Percentiles rank a stretch among this genome's conserved stretches.
These are phyloP conservation scores for Botrytis elliptica DNA, from an alignment of 2,329 filamentous ascomycete species.

Conservation along the genomic window DNA sequence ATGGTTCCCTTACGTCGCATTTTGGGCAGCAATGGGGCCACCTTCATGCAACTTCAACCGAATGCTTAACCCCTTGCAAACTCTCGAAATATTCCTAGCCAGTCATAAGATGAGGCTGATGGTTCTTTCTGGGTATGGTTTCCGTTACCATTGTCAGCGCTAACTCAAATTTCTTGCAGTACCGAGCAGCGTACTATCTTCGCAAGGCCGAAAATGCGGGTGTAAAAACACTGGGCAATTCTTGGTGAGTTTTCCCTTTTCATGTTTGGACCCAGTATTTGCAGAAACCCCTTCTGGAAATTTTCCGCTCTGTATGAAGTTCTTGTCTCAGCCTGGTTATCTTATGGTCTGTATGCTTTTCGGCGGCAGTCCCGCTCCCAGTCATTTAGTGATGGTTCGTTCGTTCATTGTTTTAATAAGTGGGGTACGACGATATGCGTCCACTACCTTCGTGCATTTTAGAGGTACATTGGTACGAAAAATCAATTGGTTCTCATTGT, in stretches of 20 bases:
- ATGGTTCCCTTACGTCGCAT: conserved; percentile 34
- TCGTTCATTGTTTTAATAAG: conserved; percentile 25
- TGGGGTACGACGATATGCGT: conserved; percentile 20
- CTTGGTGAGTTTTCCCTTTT: conserved; percentile 66
- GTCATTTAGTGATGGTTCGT: conserved; percentile 25
- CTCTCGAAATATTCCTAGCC: conserved; percentile 29
- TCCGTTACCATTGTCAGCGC: not conserved
- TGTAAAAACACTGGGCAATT: conserved; percentile 87
- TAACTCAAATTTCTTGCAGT: conserved; percentile 49
- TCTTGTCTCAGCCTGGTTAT: conserved; percentile 7
- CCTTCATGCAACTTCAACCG: conserved; percentile 19
- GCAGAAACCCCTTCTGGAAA: not conserved
- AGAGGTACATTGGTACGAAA: conserved; percentile 14
- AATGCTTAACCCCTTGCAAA: conserved; percentile 24
- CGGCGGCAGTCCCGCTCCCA: conserved; percentile 13
- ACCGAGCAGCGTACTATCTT: conserved; percentile 83
- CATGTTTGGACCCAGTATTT: not conserved
- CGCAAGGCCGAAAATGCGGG: conserved; percentile 86
- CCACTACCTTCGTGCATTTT: conserved; percentile 8
- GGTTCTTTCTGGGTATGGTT: conserved; percentile 12
- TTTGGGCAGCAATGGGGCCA: conserved; percentile 48
- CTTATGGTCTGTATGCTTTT: conserved; percentile 8
- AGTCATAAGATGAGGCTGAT: conserved; percentile 49
- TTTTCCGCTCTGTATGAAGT: conserved; percentile 14
- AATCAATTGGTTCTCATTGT: conserved; percentile 18